Conservation (phyloP, 2,329 filamentous ascomycete species). For the Phialophora chinensis region DNA sequence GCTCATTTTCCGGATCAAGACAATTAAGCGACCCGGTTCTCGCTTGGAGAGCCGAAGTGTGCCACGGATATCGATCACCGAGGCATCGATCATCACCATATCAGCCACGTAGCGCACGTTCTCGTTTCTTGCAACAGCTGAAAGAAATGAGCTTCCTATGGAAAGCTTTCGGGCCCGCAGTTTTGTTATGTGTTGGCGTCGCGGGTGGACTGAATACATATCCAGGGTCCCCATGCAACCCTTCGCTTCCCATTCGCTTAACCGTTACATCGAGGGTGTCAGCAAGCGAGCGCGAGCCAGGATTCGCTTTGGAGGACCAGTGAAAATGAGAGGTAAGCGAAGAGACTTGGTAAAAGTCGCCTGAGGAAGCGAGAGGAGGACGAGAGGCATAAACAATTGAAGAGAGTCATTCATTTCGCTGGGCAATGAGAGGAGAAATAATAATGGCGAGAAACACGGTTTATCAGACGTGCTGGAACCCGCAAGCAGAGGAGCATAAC, state of each 20-base stretch:
- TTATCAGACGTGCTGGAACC: too few relatives aligned
- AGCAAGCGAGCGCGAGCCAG: conserved; percentile 27
- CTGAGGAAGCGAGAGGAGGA: conserved; percentile 2
- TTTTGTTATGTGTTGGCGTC: background rate
- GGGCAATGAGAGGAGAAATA: background rate
- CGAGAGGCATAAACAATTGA: too few relatives aligned
- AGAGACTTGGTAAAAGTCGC: background rate
- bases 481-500: background rate
- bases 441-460: background rate
- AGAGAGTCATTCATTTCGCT: background rate
- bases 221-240: conserved; percentile 10
- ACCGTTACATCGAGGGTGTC: conserved; percentile 20
- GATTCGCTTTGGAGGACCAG: background rate
- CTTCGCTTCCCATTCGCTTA: conserved; percentile 26
- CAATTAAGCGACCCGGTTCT: conserved; percentile 7
- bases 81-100: background rate
- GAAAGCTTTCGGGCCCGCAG: background rate
- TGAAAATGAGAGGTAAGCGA: conserved; percentile 19
- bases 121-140: background rate
- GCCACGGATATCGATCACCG: background rate
- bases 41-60: background rate
- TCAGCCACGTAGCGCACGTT: background rate
- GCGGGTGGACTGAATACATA: background rate
- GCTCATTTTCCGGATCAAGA: background rate
- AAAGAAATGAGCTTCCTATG: background rate